Conservation (phyloP, 495 filamentous ascomycete species). For the Evernia prunastri region DNA sequence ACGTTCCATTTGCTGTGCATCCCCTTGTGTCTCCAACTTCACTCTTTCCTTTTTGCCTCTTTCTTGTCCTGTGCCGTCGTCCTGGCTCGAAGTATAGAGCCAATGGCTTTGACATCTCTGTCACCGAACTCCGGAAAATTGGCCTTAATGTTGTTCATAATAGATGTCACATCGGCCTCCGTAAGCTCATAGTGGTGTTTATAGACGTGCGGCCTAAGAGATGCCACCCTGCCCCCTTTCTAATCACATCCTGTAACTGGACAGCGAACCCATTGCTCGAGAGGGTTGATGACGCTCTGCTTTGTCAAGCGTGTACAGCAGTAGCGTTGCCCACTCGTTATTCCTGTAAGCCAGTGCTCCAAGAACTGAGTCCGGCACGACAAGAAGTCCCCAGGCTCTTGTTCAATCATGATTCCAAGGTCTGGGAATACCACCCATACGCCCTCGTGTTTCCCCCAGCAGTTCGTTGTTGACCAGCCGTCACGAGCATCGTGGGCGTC, state of each 20-base stretch:
- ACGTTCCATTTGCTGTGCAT: neutral
- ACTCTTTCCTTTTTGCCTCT: too few relatives aligned
- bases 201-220: neutral
- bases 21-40: neutral
- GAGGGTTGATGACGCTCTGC: neutral
- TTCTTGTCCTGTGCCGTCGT: neutral
- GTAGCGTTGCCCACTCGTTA: slow-evolving; percentile 1
- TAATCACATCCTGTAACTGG: neutral
- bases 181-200: neutral
- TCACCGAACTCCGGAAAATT: neutral
- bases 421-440: neutral
- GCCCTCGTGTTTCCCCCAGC: slow-evolving; percentile 4
- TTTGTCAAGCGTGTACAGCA: neutral
- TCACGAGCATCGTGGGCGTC: neutral
- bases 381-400: neutral
- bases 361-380: neutral
- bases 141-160: neutral
- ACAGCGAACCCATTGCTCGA: neutral
- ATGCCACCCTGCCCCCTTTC: neutral
- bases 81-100: neutral
- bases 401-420: neutral
- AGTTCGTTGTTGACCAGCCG: neutral
- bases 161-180: neutral
- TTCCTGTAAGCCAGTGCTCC: neutral
- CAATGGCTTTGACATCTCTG: neutral